Evolutionary conservation across 331 rosid genomes (phyloP), one percentile per base, ranked within the genome.

Genomic region (Acacia pycnantha): DNA sequence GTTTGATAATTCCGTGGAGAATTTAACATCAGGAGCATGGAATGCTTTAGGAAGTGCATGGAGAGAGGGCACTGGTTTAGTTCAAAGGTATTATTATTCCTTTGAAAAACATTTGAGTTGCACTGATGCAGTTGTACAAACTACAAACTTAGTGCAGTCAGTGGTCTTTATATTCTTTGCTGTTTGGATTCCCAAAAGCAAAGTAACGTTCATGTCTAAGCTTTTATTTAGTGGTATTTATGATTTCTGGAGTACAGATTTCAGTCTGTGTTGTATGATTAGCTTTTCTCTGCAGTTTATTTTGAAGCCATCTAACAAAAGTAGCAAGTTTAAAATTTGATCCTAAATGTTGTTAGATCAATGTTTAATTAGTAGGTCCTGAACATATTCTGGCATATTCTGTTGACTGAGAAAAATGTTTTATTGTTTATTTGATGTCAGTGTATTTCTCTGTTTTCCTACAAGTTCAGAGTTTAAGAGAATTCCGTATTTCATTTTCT

Each of bases 1-100:
- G 78, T 85, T 96, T 76, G 99, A 96, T 87, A 89, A 81, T 84
- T 96, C 99, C 26, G 91, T 96, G 85, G 98, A 96, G 89, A 96
- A 88, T 87, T 85, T 96, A 74, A 96, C 99, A 50, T 90, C 98
- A 61, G 99, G 99, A 86, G 97, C 99, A 47, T 96, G 99, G 99
- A 90, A 79, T 76, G 95, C 97, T 54, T 86, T 96, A 68, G 97
- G 97, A 80, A 96, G 81, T 85, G 99, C 99, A 33, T 94, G 90
- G 90, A 89, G 85, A 89, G 99, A 97, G 76, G 85, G 99, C 79
- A 64, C 90, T 10, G 88, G 84, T 77, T 86, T 94, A 14, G 97
- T 96, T 79, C 91, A 91, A 9, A 91, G 87, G 98, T 96, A 92
- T 62, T 91, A 73, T 71, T 41, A 33, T 79, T 56, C 16, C 27